Conservation (phyloP, 306 rosid genomes). For the Quercus wislizeni region DNA sequence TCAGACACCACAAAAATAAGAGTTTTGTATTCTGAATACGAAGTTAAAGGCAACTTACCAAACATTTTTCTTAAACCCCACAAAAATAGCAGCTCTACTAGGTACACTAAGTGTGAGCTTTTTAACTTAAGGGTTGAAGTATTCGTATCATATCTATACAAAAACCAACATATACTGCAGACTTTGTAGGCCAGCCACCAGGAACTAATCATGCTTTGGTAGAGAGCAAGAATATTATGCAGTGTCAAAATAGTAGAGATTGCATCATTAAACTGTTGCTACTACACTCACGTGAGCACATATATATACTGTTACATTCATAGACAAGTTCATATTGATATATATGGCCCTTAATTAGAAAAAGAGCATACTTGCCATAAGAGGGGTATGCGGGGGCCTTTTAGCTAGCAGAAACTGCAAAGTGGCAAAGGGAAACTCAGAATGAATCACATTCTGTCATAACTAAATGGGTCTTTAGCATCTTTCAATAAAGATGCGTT, state of each 20-base stretch:
- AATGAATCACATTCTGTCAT: conserved; percentile 37
- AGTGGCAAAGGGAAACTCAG: conserved; percentile 31
- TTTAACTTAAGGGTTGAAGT: too few species aligned
- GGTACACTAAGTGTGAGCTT: too few species aligned
- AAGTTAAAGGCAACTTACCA: too few species aligned
- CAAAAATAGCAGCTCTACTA: too few species aligned
- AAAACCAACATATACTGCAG: too few species aligned
- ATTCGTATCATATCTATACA: too few species aligned
- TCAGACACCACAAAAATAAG: too few species aligned
- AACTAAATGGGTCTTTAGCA: conserved; percentile 56
- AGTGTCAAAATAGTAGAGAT: background rate
- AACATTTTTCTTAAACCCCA: too few species aligned
- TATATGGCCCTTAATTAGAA: background rate
- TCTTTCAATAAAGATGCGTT: conserved; percentile 62
- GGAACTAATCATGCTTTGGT: too few species aligned
- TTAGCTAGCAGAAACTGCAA: conserved; percentile 35
- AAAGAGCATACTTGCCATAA: background rate
- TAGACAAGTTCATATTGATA: background rate
- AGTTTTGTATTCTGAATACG: too few species aligned
- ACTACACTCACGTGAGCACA: too few species aligned
- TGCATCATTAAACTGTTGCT: too few species aligned
- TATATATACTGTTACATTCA: conserved; percentile 5
- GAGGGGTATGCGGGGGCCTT: conserved; percentile 22
- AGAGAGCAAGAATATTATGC: background rate
- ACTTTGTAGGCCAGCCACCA: background rate